phyloP scores from a whole-genome alignment of 2,329 filamentous ascomycete genomes.

The Magnaporthales sp. region DNA sequence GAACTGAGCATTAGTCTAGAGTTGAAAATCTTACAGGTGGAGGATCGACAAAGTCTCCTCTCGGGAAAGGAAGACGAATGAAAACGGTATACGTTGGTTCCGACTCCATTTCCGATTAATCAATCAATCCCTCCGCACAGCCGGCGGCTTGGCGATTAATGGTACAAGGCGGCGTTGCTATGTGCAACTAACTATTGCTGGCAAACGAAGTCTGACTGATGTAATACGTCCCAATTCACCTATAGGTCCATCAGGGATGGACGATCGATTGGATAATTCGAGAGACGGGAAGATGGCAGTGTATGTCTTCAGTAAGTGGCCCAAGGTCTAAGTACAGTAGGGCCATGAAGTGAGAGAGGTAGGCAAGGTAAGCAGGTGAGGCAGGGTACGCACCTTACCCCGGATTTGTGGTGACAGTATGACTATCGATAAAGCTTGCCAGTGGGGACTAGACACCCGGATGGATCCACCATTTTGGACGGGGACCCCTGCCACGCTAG shows the following conservation, averaged over 20 bases:
- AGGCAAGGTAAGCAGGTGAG: not conserved
- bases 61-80: constrained; percentile 79
- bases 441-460: not conserved
- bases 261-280: not conserved
- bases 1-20: constrained; percentile 5
- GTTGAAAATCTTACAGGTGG: constrained; percentile 52
- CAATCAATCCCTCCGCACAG: not conserved
- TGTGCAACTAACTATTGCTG: not conserved
- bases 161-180: not conserved
- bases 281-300: not conserved
- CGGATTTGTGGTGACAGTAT: constrained; percentile 1
- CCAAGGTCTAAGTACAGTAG: not conserved
- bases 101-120: constrained; percentile 16
- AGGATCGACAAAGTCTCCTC: constrained; percentile 84
- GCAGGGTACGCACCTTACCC: not conserved
- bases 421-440: constrained; percentile 3
- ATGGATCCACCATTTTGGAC: not conserved
- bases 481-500: not conserved
- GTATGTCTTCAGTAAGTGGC: not conserved
- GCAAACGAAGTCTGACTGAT: not conserved
- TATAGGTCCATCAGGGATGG: not conserved
- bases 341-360: not conserved
- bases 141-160: not conserved
- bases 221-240: not conserved
- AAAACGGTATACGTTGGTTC: constrained; percentile 65